Conservation (phyloP, 768 basidiomycete species). For the Boletus edulis region DNA sequence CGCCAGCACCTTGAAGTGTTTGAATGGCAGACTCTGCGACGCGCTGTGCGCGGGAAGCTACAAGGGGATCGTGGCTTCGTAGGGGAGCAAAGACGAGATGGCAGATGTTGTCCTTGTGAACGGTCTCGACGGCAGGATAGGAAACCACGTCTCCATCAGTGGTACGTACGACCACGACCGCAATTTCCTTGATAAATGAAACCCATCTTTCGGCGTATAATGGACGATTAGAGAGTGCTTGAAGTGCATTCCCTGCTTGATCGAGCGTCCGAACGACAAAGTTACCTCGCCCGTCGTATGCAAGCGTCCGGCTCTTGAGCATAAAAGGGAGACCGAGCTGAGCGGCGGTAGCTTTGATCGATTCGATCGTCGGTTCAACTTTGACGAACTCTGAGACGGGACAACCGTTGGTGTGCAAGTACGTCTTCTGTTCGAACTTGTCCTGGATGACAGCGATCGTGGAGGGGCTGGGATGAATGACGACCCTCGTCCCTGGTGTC, state of each 20-base stretch:
- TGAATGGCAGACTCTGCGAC: slow-evolving; percentile 81
- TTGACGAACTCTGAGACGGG: slow-evolving; percentile 58
- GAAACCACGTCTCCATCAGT: slow-evolving; percentile 68
- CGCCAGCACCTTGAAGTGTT: slow-evolving; percentile 82
- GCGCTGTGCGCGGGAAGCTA: slow-evolving; percentile 58
- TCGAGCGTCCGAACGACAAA: slow-evolving; percentile 61
- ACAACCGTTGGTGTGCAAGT: slow-evolving; percentile 49
- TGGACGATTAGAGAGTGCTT: slow-evolving; percentile 59
- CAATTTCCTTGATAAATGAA: slow-evolving; percentile 83
- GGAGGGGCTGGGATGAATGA: slow-evolving; percentile 72
- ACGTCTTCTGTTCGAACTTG: slow-evolving; percentile 63
- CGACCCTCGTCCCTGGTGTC: slow-evolving; percentile 25
- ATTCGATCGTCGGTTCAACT: slow-evolving; percentile 53
- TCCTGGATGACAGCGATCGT: slow-evolving; percentile 87
- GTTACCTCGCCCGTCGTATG: slow-evolving; percentile 96
- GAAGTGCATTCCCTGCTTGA: slow-evolving; percentile 50
- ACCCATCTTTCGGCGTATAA: slow-evolving; percentile 96
- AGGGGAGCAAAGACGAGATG: slow-evolving; percentile 91
- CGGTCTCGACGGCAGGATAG: slow-evolving; percentile 92
- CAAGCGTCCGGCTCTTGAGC: slow-evolving; percentile 93
- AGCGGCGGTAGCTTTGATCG: slow-evolving; percentile 50
- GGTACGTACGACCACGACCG: slow-evolving; percentile 94
- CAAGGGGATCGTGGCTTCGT: slow-evolving; percentile 51
- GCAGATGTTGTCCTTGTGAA: slow-evolving; percentile 92
- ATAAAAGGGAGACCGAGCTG: slow-evolving; percentile 84